Percentiles rank a stretch among this genome's conserved stretches.
Conservation (phyloP, 805 yeast genomes). For the Candida rishiriensis region DNA sequence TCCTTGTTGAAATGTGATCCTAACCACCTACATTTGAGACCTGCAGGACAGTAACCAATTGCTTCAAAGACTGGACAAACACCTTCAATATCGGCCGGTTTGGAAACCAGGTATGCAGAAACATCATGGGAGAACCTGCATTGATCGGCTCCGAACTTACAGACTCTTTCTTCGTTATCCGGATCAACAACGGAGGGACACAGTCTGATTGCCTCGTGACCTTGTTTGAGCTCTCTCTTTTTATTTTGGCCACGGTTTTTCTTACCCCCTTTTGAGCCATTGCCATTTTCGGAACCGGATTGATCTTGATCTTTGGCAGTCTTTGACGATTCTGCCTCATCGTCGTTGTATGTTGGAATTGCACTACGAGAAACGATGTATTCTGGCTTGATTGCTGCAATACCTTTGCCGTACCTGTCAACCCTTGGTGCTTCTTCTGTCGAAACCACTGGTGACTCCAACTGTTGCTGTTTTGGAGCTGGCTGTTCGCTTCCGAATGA, state of each 20-base stretch:
- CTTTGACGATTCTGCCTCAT: conserved; percentile 43
- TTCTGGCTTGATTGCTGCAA: conserved; percentile 75
- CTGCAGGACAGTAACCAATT: conserved; percentile 88
- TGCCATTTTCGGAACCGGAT: conserved; percentile 10
- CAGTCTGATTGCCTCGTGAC: conserved; percentile 55
- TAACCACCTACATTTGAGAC: conserved; percentile 90
- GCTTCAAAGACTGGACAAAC: conserved; percentile 79
- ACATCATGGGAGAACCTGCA: conserved; percentile 82
- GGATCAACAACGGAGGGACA: conserved; percentile 65
- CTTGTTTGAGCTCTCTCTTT: conserved; percentile 66
- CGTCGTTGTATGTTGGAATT: conserved; percentile 34
- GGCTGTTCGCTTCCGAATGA: background rate
- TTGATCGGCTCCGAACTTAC: conserved; percentile 61
- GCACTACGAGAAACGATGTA: conserved; percentile 38
- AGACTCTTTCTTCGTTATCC: conserved; percentile 34
- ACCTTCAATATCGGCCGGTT: conserved; percentile 71
- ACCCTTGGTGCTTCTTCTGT: conserved; percentile 2
- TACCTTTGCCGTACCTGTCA: conserved; percentile 40
- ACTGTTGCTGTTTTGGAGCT: conserved; percentile 1
- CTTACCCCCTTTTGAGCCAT: conserved; percentile 28
- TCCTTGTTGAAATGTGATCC: conserved; percentile 58
- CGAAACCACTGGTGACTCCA: background rate
- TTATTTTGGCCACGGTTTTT: conserved; percentile 38
- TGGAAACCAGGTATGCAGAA: conserved; percentile 53
- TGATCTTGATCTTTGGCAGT: conserved; percentile 41